phyloP scores from a whole-genome alignment of 768 basidiomycete species.

The Coprinopsis cinerea region DNA sequence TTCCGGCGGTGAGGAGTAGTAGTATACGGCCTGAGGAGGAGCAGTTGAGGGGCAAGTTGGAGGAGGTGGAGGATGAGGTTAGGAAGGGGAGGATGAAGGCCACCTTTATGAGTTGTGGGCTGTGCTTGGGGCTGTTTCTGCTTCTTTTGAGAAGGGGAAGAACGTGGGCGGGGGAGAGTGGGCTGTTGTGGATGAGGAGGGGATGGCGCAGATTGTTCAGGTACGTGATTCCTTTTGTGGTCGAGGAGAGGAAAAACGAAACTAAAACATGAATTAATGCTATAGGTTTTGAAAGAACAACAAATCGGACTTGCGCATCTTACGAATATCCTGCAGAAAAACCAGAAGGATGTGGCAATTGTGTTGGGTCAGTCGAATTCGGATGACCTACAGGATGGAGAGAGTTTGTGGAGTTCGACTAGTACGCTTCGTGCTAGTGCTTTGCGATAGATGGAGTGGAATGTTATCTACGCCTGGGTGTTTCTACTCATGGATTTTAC shows the following conservation, averaged over 20 bases:
- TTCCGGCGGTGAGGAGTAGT: slow-evolving; percentile 69
- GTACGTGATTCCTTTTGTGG: slow-evolving; percentile 26
- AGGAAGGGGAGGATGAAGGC: slow-evolving; percentile 57
- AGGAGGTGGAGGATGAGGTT: slow-evolving; percentile 72
- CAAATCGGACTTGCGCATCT: slow-evolving; percentile 78
- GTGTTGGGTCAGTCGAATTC: slow-evolving; percentile 45
- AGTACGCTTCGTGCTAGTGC: slow-evolving; percentile 31
- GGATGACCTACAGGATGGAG: slow-evolving; percentile 18
- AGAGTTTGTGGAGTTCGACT: slow-evolving; percentile 29
- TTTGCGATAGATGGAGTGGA: slow-evolving; percentile 27
- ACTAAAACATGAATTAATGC: no score
- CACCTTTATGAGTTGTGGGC: slow-evolving; percentile 83
- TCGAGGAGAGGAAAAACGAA: no score
- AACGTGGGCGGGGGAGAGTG: slow-evolving; percentile 50
- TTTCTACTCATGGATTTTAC: no score
- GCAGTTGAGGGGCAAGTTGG: slow-evolving; percentile 58
- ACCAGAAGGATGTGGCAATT: slow-evolving; percentile 58
- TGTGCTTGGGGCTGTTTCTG: slow-evolving; percentile 65
- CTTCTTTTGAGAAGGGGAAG: slow-evolving; percentile 46
- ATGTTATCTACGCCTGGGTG: no score
- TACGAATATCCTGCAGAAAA: slow-evolving; percentile 64
- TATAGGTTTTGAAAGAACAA: slow-evolving; percentile 68
- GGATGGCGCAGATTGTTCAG: slow-evolving; percentile 69
- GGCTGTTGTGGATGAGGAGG: slow-evolving; percentile 86
- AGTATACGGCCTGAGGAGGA: slow-evolving; percentile 81